Base-by-base conservation (phyloP, 768 basidiomycete genomes). In the Podaxis mareebaensis region DNA sequence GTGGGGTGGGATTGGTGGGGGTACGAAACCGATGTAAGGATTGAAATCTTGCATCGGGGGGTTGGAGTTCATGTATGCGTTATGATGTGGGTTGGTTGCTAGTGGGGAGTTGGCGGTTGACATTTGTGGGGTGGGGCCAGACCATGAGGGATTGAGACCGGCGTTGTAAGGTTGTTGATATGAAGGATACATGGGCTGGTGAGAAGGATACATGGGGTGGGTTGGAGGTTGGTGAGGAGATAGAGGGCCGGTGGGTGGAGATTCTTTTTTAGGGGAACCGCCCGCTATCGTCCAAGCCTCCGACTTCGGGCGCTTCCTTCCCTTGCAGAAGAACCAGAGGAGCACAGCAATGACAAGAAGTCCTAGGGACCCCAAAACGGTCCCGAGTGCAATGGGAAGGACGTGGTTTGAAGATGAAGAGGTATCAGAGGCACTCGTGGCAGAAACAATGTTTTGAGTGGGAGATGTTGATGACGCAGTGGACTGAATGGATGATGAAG, bases 251-350 rank as follows among this genome's bases (percentile, higher is more conserved):
- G 22, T 3, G 15, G 22, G 52, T 38, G 28, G 11, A 5, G 26
- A 10, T 3, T 11, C 24, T 10, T 42, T 36, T 3, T 53, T 22
- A 4, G 24, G 5, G 8, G 58, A 61, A 12, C 39, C 30, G 12
- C 73, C 74, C 13, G 69, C 68, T 48, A 76, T 64, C 1, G 76
- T 74, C 77, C 78, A 78, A 7, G 73, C 72, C 59, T 77, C 75
- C 4, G 78, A 76, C 7, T 63, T 60, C 0, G 78, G 74, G 48
- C 76, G 67, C 20, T 46, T 62, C 22, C 66, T 65, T 44, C 71
- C 66, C 20, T 72, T 68, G 53, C 65, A 58, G 64, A 67, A 74
- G 63, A 74, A 76, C 72, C 71, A 77, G 39, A 75, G 17, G 22
- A 68, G 70, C 2, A 68, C 67, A 7, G 66, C 48, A 5, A 77